Conservation (phyloP, 163 green algal genomes). For the Prototheca stagnorum region DNA sequence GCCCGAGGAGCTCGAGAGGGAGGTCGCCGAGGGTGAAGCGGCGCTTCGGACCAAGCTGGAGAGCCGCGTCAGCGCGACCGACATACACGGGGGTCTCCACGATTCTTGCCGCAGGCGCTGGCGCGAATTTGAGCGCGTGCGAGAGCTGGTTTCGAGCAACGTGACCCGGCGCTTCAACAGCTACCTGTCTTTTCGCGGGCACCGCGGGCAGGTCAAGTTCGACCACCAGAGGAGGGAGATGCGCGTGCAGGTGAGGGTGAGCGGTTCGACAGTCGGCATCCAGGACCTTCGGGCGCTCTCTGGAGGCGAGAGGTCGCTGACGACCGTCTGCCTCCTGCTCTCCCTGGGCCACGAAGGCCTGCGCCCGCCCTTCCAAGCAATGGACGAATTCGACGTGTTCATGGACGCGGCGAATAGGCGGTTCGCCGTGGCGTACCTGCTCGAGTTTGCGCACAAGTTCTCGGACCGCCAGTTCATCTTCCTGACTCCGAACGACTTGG, state of each 20-base stretch:
- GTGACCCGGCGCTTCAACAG: neutral
- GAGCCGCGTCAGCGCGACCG: neutral
- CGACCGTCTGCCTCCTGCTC: constrained; percentile 2
- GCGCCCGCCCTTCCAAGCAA: constrained; percentile 4
- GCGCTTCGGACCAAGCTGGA: neutral
- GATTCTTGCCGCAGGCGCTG: neutral
- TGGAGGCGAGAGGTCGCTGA: neutral
- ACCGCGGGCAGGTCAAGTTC: neutral
- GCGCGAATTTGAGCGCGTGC: neutral
- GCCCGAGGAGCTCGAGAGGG: neutral
- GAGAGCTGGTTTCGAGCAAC: neutral
- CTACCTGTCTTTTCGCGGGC: neutral
- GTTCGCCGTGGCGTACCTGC: constrained; percentile 31
- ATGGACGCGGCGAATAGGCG: constrained; percentile 49
- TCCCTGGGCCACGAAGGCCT: constrained; percentile 1
- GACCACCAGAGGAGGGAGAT: neutral
- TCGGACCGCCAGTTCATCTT: constrained; percentile 39
- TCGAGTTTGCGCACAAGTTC: constrained; percentile 27
- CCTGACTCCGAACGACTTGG: constrained; percentile 28
- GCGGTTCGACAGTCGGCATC: neutral
- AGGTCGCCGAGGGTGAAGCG: neutral
- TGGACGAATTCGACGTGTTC: constrained; percentile 33
- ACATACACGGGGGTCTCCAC: neutral
- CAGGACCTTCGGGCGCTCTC: neutral
- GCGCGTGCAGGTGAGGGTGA: neutral